Conservation (phyloP, 768 basidiomycete genomes). For the Mycena capillaripes region DNA sequence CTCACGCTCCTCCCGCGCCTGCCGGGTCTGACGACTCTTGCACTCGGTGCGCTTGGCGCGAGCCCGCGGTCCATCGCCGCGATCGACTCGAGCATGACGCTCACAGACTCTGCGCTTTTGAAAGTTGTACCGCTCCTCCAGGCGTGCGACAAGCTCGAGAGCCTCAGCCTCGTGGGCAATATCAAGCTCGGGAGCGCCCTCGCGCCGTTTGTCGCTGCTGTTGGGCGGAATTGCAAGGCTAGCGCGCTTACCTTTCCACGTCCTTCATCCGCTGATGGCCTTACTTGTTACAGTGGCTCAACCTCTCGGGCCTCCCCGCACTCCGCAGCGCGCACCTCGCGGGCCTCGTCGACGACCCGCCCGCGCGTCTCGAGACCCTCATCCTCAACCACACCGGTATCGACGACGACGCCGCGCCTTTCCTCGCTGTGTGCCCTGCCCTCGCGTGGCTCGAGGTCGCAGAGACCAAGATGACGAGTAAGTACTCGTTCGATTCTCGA, state of each 20-base stretch:
- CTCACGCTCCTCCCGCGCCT: conserved; percentile 54
- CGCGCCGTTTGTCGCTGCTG: conserved; percentile 59
- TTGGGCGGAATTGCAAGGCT: conserved; percentile 75
- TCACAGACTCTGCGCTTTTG: conserved; percentile 65
- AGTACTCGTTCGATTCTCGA: conserved; percentile 31
- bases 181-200: conserved; percentile 67
- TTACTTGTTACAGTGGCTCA: conserved; percentile 60
- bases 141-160: conserved; percentile 56
- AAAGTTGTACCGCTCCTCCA: conserved; percentile 59
- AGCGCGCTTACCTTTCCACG: not conserved
- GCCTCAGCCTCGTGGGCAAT: conserved; percentile 75
- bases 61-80: conserved; percentile 58
- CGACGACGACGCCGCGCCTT: conserved; percentile 68
- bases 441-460: conserved; percentile 66
- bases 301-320: conserved; percentile 66
- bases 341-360: conserved; percentile 54
- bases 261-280: not conserved
- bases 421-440: conserved; percentile 63
- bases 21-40: conserved; percentile 61
- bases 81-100: conserved; percentile 65
- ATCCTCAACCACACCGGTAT: conserved; percentile 72
- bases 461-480: conserved; percentile 73
- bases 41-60: conserved; percentile 71
- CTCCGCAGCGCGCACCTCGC: conserved; percentile 66
- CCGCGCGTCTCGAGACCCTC: conserved; percentile 62